Conservation (phyloP, 768 basidiomycete genomes). For the Auricularia auricula-judae region DNA sequence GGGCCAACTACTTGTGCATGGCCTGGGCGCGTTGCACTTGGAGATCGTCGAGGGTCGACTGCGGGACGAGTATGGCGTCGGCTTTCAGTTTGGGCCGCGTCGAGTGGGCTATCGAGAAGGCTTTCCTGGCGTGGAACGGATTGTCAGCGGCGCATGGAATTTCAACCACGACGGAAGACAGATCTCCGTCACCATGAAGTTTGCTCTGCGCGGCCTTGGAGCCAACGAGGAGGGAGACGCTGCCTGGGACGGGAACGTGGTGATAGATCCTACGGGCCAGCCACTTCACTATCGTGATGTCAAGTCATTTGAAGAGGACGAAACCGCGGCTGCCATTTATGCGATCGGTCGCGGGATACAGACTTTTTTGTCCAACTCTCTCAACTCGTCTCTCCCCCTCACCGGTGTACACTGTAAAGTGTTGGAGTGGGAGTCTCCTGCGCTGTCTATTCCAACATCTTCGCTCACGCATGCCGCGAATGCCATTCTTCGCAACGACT, state of each 20-base stretch:
- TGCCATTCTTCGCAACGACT: conserved; percentile 43
- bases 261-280: conserved; percentile 42
- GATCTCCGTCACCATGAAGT: conserved; percentile 36
- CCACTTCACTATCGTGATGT: conserved; percentile 40
- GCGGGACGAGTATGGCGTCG: conserved; percentile 65
- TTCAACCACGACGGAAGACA: conserved; percentile 52
- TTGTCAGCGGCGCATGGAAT: conserved; percentile 40
- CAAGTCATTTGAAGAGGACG: conserved; percentile 23
- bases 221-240: conserved; percentile 52
- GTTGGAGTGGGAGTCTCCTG: background rate
- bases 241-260: conserved; percentile 68
- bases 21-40: conserved; percentile 77
- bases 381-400: conserved; percentile 62
- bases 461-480: conserved; percentile 53
- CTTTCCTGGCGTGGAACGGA: conserved; percentile 17
- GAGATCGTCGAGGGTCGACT: conserved; percentile 81
- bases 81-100: conserved; percentile 66
- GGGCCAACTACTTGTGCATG: conserved; percentile 74
- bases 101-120: conserved; percentile 75
- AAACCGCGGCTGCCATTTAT: conserved; percentile 27
- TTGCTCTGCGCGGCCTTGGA: conserved; percentile 44
- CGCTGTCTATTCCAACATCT: conserved; percentile 27
- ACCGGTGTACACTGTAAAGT: conserved; percentile 43
- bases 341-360: conserved; percentile 58
- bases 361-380: conserved; percentile 65